These are phyloP conservation scores for Erythrophleum fordii DNA, from an alignment of 306 rosid species.

Conservation along the genomic window DNA sequence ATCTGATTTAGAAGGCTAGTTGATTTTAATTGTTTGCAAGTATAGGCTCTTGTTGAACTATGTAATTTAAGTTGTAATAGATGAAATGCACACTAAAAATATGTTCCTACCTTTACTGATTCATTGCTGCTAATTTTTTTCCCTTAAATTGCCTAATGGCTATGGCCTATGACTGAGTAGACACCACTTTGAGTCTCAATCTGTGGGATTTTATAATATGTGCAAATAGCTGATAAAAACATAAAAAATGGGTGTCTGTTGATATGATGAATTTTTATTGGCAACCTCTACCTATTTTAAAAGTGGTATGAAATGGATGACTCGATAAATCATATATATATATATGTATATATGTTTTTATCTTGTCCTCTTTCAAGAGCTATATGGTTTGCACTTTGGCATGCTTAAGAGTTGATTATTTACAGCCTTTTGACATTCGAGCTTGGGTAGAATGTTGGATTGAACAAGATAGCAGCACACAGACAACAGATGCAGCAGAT, in stretches of 20 bases:
- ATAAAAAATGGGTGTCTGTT: not conserved
- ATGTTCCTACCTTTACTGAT: not conserved
- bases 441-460: too few species aligned
- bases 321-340: too few species aligned
- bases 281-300: not conserved
- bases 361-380: too few species aligned
- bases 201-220: not conserved
- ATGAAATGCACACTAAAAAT: not conserved
- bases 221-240: not conserved
- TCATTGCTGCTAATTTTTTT: not conserved
- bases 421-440: too few species aligned
- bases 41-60: not conserved
- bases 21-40: constrained; percentile 12
- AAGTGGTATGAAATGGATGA: not conserved
- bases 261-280: not conserved
- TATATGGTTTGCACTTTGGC: too few species aligned
- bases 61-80: constrained; percentile 15
- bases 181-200: too few species aligned
- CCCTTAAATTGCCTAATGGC: not conserved
- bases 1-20: constrained; percentile 21
- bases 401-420: too few species aligned
- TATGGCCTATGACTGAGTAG: not conserved
- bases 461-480: too few species aligned
- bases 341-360: too few species aligned
- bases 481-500: too few species aligned